A percentile compares a stretch with the other conserved stretches of the same genome.
Conservation (phyloP, 441 rosid genomes). For the Gossypium schwendimanii region DNA sequence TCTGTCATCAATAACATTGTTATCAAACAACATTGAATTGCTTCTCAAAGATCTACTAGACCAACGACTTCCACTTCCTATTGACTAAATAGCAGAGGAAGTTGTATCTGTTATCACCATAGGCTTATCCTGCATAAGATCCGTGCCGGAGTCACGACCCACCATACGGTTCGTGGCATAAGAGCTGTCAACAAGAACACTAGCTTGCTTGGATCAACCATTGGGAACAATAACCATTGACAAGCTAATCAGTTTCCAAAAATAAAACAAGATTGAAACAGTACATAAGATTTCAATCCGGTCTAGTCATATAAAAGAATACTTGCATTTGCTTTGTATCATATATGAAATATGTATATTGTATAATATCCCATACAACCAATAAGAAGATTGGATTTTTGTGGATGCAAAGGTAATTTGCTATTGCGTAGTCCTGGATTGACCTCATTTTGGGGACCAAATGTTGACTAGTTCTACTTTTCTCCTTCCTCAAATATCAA, state of each 20-base stretch:
- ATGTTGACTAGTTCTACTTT: no score
- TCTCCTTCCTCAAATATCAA: no score
- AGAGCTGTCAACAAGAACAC: constrained; percentile 34
- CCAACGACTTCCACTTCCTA: constrained; percentile 35
- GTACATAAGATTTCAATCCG: no score
- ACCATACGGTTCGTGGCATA: constrained; percentile 45
- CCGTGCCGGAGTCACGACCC: constrained; percentile 32
- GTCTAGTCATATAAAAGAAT: no score
- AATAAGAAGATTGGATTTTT: no score
- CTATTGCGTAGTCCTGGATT: no score
- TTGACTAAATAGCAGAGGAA: constrained; percentile 30
- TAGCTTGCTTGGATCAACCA: constrained; percentile 25
- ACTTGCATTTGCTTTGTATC: no score
- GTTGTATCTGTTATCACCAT: constrained; percentile 26
- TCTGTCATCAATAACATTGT: not conserved
- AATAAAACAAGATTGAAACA: no score
- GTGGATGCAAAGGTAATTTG: no score
- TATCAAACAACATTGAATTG: constrained; percentile 16
- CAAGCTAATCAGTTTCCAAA: not conserved
- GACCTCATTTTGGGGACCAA: no score
- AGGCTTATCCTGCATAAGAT: constrained; percentile 35
- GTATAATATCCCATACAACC: no score
- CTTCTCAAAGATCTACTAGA: constrained; percentile 38
- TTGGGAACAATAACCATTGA: constrained; percentile 18
- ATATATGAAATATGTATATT: no score